phyloP scores from a whole-genome alignment of 2,329 filamentous ascomycete genomes.

The Trichoderma harzianum region DNA sequence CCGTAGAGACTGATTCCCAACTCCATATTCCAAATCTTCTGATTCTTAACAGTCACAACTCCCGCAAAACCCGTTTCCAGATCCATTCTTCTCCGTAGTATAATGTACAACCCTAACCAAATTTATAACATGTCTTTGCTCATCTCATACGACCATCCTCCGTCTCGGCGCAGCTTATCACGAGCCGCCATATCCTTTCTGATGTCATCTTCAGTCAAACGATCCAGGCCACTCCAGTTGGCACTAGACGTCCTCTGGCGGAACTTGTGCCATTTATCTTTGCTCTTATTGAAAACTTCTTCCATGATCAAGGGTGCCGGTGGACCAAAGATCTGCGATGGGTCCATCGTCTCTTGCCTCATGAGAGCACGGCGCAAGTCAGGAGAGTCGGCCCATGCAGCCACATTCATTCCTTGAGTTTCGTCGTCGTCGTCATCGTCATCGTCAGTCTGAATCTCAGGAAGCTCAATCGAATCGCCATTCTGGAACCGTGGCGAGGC shows the following conservation, averaged over 20 bases:
- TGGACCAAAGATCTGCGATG: constrained; percentile 81
- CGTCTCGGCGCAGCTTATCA: constrained; percentile 75
- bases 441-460: constrained; percentile 95
- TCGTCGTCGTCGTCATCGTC: constrained; percentile 79
- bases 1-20: constrained; percentile 10
- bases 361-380: constrained; percentile 72
- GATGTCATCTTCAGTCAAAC: constrained; percentile 84
- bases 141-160: constrained; percentile 75
- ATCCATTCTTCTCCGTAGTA: not conserved
- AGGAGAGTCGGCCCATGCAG: constrained; percentile 86
- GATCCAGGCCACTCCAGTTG: constrained; percentile 83
- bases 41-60: constrained; percentile 6
- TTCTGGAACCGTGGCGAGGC: constrained; percentile 84
- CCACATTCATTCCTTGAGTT: constrained; percentile 54
- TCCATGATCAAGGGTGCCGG: constrained; percentile 90
- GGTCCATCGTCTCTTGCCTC: constrained; percentile 81
- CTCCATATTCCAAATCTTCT: constrained; percentile 15
- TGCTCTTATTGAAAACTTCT: constrained; percentile 89
- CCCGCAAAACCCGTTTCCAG: not conserved
- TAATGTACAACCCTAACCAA: not conserved
- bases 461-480: constrained; percentile 85
- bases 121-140: constrained; percentile 44
- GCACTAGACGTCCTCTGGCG: constrained; percentile 88
- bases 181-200: constrained; percentile 73
- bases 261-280: constrained; percentile 82